phyloP scores from a whole-genome alignment of 2,329 filamentous ascomycete species.

The Penicillium sp. region DNA sequence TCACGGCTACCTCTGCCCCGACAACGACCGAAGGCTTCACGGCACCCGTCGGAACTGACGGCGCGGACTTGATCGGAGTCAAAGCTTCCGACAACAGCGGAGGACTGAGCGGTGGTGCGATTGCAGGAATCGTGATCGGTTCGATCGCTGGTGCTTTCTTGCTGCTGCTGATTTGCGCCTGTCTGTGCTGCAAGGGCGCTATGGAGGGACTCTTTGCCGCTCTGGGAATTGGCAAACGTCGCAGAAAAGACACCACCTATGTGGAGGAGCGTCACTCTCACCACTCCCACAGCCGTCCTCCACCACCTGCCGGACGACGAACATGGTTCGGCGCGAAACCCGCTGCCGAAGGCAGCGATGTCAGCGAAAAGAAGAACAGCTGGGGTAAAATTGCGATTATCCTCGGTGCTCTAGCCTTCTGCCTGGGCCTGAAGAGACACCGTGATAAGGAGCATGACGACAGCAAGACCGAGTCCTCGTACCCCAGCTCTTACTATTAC shows the following conservation, averaged over 20 bases:
- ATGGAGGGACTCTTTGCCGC: conserved; percentile 44
- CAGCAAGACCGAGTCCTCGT: conserved; percentile 42
- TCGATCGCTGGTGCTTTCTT: conserved; percentile 48
- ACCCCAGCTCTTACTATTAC: conserved; percentile 44
- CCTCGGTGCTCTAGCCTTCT: conserved; percentile 47
- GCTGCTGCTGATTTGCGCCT: conserved; percentile 48
- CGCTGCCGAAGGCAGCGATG: conserved; percentile 28
- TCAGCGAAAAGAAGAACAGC: conserved; percentile 40
- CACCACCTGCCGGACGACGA: conserved; percentile 23
- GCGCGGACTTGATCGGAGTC: conserved; percentile 38
- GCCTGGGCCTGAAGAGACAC: conserved; percentile 48
- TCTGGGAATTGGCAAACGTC: conserved; percentile 44
- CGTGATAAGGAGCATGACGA: conserved; percentile 38
- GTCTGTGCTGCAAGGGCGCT: conserved; percentile 45
- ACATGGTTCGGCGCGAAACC: conserved; percentile 48
- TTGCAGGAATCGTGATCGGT: conserved; percentile 55
- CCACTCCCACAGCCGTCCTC: conserved; percentile 33
- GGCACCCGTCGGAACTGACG: conserved; percentile 48
- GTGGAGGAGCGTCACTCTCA: conserved; percentile 43
- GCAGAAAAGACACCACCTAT: conserved; percentile 41
- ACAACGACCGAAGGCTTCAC: conserved; percentile 49
- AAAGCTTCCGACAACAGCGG: conserved; percentile 31
- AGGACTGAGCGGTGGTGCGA: conserved; percentile 52
- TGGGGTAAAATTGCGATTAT: conserved; percentile 46
- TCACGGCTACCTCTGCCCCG: conserved; percentile 44